Base-by-base conservation (phyloP, 805 yeast genomes). In the Saccharomycopsis javanensis region DNA sequence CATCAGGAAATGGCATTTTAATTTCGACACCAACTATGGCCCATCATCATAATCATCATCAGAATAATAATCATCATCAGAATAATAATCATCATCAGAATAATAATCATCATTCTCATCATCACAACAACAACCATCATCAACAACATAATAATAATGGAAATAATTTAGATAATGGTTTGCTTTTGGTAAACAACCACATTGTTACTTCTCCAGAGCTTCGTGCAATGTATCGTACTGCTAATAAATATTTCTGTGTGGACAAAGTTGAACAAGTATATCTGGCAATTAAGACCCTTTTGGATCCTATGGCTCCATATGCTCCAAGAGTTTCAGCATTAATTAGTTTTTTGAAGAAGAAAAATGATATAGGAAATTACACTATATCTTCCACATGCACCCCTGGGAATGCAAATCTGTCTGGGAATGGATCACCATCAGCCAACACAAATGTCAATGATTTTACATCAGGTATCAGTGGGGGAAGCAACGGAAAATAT, bases 141-240 rank as follows among this genome's bases (percentile, higher is more conserved):
- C 46, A 52, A n/a, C 45, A 52, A 25, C 23, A 27, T 48, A 16
- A 33, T 7, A 48, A 46, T 46, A 25, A 27, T 30, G 33, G 35
- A 8, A 30, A 28, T 28, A 30, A 18, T 23, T 52, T 84, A 55
- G 90, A 85, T 50, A 83, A 84, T 65, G 90, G 90, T 0, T 69
- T 85, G 38, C 64, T 82, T 5, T 69, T 83, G 50, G 78, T 77
- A 55, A 80, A 79, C 51, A 78, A 75, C 57, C 74, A 77, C 52
- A 82, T 86, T 23, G 71, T 81, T 20, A 80, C 89, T 1, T 81
- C 89, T 0, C 71, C 77, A 0, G 82, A 79, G 6, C 73, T 86
- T 55, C 79, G 79, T 57, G 62, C 68, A 10, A 69, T 79, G 53
- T 85, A 77, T 63, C 59, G 65, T 11, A 74, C 76, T 62, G 79